These are phyloP conservation scores for Penicilliopsis zonata DNA, from an alignment of 495 filamentous ascomycete genomes.

Conservation along the genomic window DNA sequence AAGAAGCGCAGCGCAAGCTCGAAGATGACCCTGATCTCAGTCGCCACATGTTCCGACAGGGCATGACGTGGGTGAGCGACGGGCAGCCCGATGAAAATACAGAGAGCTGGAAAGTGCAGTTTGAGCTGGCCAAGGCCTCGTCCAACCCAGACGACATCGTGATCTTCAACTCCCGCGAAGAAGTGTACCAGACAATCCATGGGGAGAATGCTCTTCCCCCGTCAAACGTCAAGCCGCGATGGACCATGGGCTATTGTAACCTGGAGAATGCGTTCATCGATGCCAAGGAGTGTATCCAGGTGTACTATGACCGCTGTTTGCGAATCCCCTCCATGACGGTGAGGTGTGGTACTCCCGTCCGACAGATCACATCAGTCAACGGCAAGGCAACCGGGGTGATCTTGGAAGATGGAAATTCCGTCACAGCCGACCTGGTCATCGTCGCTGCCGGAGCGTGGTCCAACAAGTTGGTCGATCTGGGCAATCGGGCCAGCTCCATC, in stretches of 20 bases:
- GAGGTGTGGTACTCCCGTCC: not conserved
- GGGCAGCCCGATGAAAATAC: not conserved
- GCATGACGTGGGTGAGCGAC: not conserved
- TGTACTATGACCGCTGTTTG: not conserved
- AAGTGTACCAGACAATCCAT: not conserved
- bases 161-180: not conserved
- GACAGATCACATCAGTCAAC: not conserved
- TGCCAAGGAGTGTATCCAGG: not conserved
- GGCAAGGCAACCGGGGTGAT: not conserved
- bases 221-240: not conserved
- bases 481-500: not conserved
- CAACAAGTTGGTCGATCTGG: not conserved
- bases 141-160: not conserved
- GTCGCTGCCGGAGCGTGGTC: not conserved
- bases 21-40: not conserved
- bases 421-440: not conserved
- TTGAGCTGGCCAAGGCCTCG: not conserved
- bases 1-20: not conserved
- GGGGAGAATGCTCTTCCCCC: not conserved
- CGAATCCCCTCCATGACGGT: not conserved
- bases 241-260: not conserved
- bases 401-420: not conserved
- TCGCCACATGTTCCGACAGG: not conserved
- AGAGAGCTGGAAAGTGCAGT: not conserved
- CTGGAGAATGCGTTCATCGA: not conserved